Base-by-base conservation (phyloP, 768 basidiomycete species). In the Exidia glandulosa region DNA sequence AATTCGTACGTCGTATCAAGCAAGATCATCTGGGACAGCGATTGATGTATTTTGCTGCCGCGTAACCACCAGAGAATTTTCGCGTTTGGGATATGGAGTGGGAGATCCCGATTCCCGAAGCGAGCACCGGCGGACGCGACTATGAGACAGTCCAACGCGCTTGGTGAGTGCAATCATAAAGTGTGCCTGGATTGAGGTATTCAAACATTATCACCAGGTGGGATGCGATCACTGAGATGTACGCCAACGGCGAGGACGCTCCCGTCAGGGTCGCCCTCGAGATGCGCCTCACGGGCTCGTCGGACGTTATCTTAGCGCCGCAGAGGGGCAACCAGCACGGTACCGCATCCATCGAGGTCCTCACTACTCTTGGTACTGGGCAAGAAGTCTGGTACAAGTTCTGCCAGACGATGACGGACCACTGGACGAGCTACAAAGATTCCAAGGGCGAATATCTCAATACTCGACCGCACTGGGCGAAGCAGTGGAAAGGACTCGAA, bases 401-500 rank as follows among this genome's bases (percentile, higher is more conserved):
- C 60, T 60, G 60, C 32, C 67, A 69, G 64, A 52, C 60, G 52
- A 62, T 68, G 36, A 61, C 63, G 19, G 67, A 68, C 47, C 61
- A 61, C 32, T 69, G 68, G 68, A 66, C 68, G 45, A 45, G 57
- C 47, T 65, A 66, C 23, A 62, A 56, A 29, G 68, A 68, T 45
- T 59, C 56, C 34, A 37, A 60, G 19, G 66, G 63, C 32, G n/a
- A 31, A 34, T 45, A 23, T 50, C 60, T 69, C 52, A 63, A 63
- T 54, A 59, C 66, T 31, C 65, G 69, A 33, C 68, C 68, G 57
- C 69, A 70, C 57, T 69, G 69, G 68, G 68, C 69, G 58, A 69
- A 70, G 60, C 63, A 70, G 61, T 70, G 68, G 69, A 60, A 57
- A 29, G 66, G 63, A 10, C 58, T 68, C 36, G 59, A 56, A n/a